These are phyloP conservation scores for Auxenochlorella protothecoides DNA, from an alignment of 139 green algal species.

Conservation along the genomic window DNA sequence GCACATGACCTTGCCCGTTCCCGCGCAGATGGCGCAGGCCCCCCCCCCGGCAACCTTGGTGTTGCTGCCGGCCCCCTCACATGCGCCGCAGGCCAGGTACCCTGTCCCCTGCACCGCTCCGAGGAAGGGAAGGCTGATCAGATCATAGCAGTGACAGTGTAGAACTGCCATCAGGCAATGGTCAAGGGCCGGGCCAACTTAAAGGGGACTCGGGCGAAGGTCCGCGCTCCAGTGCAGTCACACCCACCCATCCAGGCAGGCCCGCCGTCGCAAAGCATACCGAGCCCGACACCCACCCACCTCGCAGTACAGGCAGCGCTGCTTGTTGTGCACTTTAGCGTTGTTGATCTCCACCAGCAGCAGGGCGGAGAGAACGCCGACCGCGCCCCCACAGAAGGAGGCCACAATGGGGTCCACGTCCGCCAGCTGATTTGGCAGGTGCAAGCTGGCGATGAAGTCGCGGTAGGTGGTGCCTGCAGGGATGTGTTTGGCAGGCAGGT, in stretches of 20 bases:
- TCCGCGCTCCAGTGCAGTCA: too few species aligned
- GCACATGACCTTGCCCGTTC: conserved; percentile 96
- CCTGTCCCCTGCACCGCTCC: conserved; percentile 52
- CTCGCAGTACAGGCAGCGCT: conserved; percentile 67
- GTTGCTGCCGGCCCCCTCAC: conserved; percentile 46
- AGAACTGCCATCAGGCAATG: too few species aligned
- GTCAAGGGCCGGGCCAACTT: too few species aligned
- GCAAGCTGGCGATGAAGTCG: conserved; percentile 83
- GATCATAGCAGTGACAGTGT: too few species aligned
- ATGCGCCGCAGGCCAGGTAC: conserved; percentile 87
- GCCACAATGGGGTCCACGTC: conserved; percentile 97
- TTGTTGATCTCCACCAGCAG: conserved; percentile 96
- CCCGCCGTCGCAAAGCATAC: too few species aligned
- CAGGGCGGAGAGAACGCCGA: conserved; percentile 86
- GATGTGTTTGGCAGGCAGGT: background rate
- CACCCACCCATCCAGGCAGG: too few species aligned
- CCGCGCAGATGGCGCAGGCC: conserved; percentile 55
- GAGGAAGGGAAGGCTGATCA: too few species aligned
- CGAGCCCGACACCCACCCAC: background rate
- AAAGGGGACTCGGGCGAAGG: too few species aligned
- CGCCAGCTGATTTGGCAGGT: conserved; percentile 82
- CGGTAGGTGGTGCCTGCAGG: conserved; percentile 67
- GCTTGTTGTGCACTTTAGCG: conserved; percentile 66
- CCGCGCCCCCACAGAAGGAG: conserved; percentile 90
- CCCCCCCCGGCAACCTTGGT: conserved; percentile 1